These are phyloP conservation scores for Cladorrhinum samala DNA, from an alignment of 495 filamentous ascomycete species.

Conservation along the genomic window DNA sequence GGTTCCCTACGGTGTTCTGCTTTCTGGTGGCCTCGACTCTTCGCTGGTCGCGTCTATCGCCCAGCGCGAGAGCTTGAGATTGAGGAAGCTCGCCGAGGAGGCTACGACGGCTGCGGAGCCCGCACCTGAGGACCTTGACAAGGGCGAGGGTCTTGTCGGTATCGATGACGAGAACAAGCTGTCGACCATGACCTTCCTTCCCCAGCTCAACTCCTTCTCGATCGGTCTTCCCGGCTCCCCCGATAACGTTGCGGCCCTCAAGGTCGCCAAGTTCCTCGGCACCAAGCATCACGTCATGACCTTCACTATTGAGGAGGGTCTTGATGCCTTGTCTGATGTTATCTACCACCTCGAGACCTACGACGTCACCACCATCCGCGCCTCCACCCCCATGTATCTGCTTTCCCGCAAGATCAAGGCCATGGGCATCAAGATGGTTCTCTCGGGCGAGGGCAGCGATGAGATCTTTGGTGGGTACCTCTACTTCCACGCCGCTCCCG, in stretches of 20 bases:
- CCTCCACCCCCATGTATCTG: constrained; percentile 97
- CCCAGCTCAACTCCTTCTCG: constrained; percentile 95
- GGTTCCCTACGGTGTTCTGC: constrained; percentile 91
- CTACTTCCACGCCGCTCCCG: constrained; percentile 92
- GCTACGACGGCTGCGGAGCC: constrained; percentile 37
- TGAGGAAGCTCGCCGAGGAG: constrained; percentile 54
- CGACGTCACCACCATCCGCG: constrained; percentile 97
- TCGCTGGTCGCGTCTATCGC: constrained; percentile 93
- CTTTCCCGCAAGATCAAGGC: constrained; percentile 98
- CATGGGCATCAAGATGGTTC: constrained; percentile 98
- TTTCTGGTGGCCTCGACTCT: constrained; percentile 94
- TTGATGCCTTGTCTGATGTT: constrained; percentile 92
- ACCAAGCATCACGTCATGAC: constrained; percentile 97
- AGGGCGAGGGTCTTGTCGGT: constrained; percentile 70
- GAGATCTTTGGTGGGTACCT: constrained; percentile 98
- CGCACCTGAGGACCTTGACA: constrained; percentile 42
- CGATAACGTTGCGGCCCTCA: constrained; percentile 78
- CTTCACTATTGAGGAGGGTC: constrained; percentile 93
- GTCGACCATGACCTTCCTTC: constrained; percentile 83
- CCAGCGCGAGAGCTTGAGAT: constrained; percentile 77
- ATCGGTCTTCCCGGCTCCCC: constrained; percentile 89
- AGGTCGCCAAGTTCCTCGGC: constrained; percentile 91
- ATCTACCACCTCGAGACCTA: constrained; percentile 97
- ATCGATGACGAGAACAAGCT: constrained; percentile 88
- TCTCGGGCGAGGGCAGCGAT: constrained; percentile 92